phyloP scores from a whole-genome alignment of 208 protist species.

The Herpetomonas samuelpessoai region DNA sequence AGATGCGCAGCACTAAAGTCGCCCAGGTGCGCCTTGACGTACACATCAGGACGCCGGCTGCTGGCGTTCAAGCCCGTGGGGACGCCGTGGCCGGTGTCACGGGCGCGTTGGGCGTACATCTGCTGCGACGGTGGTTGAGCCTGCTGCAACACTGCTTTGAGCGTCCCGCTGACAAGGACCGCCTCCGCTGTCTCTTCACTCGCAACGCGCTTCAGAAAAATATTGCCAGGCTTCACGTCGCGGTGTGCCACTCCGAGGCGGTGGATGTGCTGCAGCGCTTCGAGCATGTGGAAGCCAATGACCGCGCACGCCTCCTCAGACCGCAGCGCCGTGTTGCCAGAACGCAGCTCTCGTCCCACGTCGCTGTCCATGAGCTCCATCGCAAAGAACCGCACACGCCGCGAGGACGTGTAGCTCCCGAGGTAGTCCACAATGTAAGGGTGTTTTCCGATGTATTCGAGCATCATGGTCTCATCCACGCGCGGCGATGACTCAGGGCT shows the following conservation, averaged over 20 bases:
- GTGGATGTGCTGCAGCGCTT: slow-evolving; percentile 60
- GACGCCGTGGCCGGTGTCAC: no score
- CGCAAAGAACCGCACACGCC: slow-evolving; percentile 40
- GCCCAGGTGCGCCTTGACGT: slow-evolving; percentile 49
- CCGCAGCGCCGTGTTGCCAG: slow-evolving; percentile 35
- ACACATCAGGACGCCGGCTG: no score
- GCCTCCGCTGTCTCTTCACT: neutral
- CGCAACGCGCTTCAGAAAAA: slow-evolving; percentile 45
- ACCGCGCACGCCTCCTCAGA: slow-evolving; percentile 35
- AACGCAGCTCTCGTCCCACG: slow-evolving; percentile 52
- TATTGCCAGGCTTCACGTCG: slow-evolving; percentile 84
- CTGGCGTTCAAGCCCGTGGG: no score
- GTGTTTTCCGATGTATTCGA: slow-evolving; percentile 55
- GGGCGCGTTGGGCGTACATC: no score
- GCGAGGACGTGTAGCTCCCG: slow-evolving; percentile 40
- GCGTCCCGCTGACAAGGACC: neutral
- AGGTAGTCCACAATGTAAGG: slow-evolving; percentile 66
- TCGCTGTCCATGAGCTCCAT: slow-evolving; percentile 87
- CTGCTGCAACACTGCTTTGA: slow-evolving; percentile 1
- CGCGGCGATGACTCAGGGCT: neutral
- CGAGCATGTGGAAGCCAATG: slow-evolving; percentile 42
- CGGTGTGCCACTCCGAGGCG: slow-evolving; percentile 59
- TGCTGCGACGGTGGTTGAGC: no score
- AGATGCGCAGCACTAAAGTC: slow-evolving; percentile 78
- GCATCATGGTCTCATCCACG: slow-evolving; percentile 38